Base-by-base conservation (phyloP, 495 filamentous ascomycete genomes). In the Jackrogersella minutella region DNA sequence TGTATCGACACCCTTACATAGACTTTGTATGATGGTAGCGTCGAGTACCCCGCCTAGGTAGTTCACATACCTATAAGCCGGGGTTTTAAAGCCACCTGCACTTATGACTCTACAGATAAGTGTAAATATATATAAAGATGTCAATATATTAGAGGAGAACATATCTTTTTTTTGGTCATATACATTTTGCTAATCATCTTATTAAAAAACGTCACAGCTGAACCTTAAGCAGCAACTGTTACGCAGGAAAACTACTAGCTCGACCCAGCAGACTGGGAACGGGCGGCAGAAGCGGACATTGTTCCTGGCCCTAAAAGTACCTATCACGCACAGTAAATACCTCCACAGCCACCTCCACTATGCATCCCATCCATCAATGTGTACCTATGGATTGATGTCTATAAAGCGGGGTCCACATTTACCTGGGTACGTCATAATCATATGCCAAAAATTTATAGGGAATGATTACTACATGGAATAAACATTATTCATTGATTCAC, bases 401-500 rank as follows among this genome's bases (percentile, higher is more conserved):
- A n/a, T n/a, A n/a, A n/a, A n/a, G n/a, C n/a, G n/a, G n/a, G 3
- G 26, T 30, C 3, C 26, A 30, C 7, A 30, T 7, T 7, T 30
- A 30, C 26, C 26, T 30, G 7, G 26, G 26, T 68, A 63, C 65
- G 65, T 68, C 65, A 64, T 69, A 51, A 51, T 64, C 59, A 69
- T 64, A 64, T 69, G 66, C 55, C 55, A 64, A 61, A 62, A 46
- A 22, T n/a, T n/a, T n/a, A 7, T 30, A 30, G 7, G 26, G 26
- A 7, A 30, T 30, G 3, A 30, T 13, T 19, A 7, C 33, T 13
- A 24, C 28, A 28, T 16, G 9, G 11, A 43, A 43, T 43, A 43
- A 22, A 43, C 17, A 22, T 8, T 17, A 41, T 41, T 5, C 4
- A 4, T 36, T 31, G 8, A 41, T 47, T 63, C 44, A 17, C 57